Evolutionary conservation across 805 yeast species (phyloP).

Genomic region (Barnettozyma salicaria): DNA sequence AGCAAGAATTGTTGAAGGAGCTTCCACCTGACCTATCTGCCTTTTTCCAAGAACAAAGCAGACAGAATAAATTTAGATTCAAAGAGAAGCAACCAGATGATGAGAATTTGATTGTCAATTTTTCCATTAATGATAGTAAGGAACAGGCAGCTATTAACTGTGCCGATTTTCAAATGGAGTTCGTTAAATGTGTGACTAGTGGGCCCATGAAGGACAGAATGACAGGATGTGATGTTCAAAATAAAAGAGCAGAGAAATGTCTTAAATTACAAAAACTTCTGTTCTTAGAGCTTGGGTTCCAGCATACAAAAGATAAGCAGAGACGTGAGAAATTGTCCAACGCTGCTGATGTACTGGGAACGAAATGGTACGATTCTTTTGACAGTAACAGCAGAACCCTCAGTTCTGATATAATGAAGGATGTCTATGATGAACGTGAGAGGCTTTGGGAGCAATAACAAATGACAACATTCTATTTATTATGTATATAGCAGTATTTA

Average conservation of each 20-base stretch:
- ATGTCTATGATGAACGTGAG: conserved; percentile 15
- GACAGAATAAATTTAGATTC: conserved; percentile 1
- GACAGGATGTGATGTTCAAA: conserved; percentile 15
- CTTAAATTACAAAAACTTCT: conserved; percentile 16
- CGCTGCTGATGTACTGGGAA: conserved; percentile 17
- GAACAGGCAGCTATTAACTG: conserved; percentile 15
- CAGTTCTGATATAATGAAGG: conserved; percentile 9
- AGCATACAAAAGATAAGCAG: conserved; percentile 7
- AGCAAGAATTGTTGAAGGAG: conserved; percentile 3
- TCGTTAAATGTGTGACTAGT: conserved; percentile 17
- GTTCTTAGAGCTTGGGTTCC: conserved; percentile 14
- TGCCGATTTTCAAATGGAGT: conserved; percentile 20
- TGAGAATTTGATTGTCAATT: too few species aligned
- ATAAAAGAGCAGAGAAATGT: conserved; percentile 14
- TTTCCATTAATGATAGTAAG: too few species aligned
- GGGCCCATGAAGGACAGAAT: conserved; percentile 18
- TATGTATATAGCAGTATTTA: conserved; percentile 3
- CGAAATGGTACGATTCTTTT: conserved; percentile 14
- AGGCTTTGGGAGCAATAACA: conserved; percentile 13
- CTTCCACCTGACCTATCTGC: conserved; percentile 4
- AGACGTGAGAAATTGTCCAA: conserved; percentile 11
- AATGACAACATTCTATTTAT: background rate
- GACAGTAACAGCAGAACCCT: too few species aligned
- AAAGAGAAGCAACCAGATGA: too few species aligned
- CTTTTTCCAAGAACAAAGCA: background rate